Evolutionary conservation across 1,284 basidiomycete species (phyloP).

Genomic region (Athelia psychrophila): DNA sequence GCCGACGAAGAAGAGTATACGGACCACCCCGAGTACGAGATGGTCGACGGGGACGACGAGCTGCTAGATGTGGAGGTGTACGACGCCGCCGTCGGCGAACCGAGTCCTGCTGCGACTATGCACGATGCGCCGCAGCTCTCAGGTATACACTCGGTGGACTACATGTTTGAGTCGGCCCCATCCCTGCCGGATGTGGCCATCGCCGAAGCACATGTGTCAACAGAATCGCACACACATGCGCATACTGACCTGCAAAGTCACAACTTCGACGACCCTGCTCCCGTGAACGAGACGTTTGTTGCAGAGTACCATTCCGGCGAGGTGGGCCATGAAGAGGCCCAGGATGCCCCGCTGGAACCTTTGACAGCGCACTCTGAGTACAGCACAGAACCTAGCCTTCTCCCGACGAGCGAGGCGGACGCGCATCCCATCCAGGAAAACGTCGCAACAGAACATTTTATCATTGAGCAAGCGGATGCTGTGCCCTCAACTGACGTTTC

Average conservation of each 20-base stretch:
- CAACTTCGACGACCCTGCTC: not conserved
- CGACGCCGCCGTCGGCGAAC: constrained; percentile 40
- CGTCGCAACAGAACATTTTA: constrained; percentile 17
- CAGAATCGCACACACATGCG: not conserved
- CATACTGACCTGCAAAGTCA: not conserved
- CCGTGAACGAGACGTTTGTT: not conserved
- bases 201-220: no score
- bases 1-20: constrained; percentile 51
- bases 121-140: not conserved
- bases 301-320: no score
- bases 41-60: constrained; percentile 55
- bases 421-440: constrained; percentile 1
- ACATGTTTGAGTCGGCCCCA: not conserved
- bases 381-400: not conserved
- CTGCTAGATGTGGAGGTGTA: constrained; percentile 59
- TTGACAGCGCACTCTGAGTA: not conserved
- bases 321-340: no score
- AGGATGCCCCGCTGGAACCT: not conserved
- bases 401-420: not conserved
- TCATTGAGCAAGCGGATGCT: no score
- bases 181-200: not conserved
- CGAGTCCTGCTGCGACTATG: constrained; percentile 21
- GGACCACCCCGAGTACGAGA: constrained; percentile 62
- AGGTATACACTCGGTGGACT: not conserved
- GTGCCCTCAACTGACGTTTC: no score